phyloP scores from a whole-genome alignment of 2,329 filamentous ascomycete genomes.

The Aspergillus japonicus region DNA sequence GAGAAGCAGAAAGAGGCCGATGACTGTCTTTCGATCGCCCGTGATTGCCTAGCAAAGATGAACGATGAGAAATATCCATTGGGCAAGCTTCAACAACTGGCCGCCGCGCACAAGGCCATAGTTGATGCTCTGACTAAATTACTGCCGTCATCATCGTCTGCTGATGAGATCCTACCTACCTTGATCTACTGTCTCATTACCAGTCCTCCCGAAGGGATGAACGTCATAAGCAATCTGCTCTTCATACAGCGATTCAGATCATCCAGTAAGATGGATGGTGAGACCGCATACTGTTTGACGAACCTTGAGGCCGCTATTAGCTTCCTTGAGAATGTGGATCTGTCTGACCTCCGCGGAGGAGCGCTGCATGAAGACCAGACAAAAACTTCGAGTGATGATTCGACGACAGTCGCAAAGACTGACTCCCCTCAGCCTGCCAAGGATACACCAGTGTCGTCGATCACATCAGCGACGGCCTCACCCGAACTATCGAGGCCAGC shows the following conservation, averaged over 20 bases:
- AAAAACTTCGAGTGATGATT: conserved; percentile 49
- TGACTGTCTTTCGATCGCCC: conserved; percentile 68
- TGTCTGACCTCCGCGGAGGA: conserved; percentile 81
- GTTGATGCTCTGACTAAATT: conserved; percentile 76
- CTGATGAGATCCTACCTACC: conserved; percentile 95
- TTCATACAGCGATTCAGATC: conserved; percentile 93
- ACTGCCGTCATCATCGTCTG: conserved; percentile 74
- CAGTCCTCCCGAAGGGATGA: conserved; percentile 77
- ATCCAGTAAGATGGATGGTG: conserved; percentile 81
- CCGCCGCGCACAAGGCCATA: conserved; percentile 86
- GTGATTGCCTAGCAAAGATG: conserved; percentile 74
- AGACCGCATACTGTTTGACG: conserved; percentile 93
- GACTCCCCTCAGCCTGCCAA: conserved; percentile 27
- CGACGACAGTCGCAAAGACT: conserved; percentile 26
- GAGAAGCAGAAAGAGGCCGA: conserved; percentile 67
- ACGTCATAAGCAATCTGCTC: conserved; percentile 88
- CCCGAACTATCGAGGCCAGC: conserved; percentile 31
- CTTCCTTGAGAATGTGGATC: conserved; percentile 91
- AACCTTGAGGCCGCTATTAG: conserved; percentile 93
- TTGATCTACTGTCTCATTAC: conserved; percentile 96
- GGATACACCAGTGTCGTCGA: conserved; percentile 27
- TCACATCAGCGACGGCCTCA: conserved; percentile 30
- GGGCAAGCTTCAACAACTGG: conserved; percentile 86
- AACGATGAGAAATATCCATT: conserved; percentile 82
- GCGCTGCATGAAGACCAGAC: conserved; percentile 68